Base-by-base conservation (phyloP, 257 asterid species). In the Anisodus tanguticus region DNA sequence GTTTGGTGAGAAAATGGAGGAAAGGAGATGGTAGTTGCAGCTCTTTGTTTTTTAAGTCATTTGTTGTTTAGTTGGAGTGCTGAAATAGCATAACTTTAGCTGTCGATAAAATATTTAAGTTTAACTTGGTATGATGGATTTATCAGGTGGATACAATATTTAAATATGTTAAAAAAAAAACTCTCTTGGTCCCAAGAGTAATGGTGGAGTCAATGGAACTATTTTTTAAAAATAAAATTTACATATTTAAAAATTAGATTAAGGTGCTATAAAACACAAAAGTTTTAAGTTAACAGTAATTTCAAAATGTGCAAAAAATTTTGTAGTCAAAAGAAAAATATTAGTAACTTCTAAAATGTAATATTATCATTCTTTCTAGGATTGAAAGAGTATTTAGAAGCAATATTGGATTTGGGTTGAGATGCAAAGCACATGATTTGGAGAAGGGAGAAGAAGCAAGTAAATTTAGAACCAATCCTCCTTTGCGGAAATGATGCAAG, bases 11-110 rank as follows among this genome's bases (percentile, higher is more conserved):
- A 26, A 76, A 51, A 76, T 51, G 60, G 43, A 7, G 60, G 8
- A 49, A 22, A 31, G 60, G 11, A 49, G n/a, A 26, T 19, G 80
- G 59, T 72, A 47, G 41, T 19, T 72, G 80, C 60, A 45, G 19
- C 2, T 76, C 22, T 76, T 74, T 1, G 13, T 51, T 51, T 31
- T 31, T 76, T 6, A 53, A 53, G 63, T 26, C 19, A 53, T 76
- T 76, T 51, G 63, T 13, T 76, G 64, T 51, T 76, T 76, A 47
- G 9, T 26, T 76, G 63, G 81, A 26, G 58, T 76, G 63, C 81
- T 13, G 39, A 22, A 13, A 26, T 51, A 22, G 43, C 15, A 5
- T 76, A 3, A 76, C 6, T 76, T 51, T 53, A 76, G 81, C 47
- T 76, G 47, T 6, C 8, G 11, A 76, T 49, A 4, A 0, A 22